Base-by-base conservation (phyloP, 2,329 filamentous ascomycete species). In the Arachnopeziza araneosa region DNA sequence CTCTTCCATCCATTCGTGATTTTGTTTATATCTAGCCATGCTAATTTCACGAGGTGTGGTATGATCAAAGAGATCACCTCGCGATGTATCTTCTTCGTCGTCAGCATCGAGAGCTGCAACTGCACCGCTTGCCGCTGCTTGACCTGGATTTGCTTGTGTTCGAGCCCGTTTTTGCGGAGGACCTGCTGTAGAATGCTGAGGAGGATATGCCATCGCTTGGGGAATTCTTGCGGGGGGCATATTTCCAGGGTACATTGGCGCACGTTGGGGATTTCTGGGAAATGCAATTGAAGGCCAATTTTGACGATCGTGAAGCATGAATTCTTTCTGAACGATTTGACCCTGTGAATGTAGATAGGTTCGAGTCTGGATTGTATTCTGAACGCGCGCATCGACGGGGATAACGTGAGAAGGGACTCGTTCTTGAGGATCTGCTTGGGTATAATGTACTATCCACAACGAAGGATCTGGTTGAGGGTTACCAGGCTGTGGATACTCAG, bases 1-100 rank as follows among this genome's bases (percentile, higher is more conserved):
- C 75, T 99, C 93, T 71, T 98, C 95, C 91, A 99, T 96, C 95
- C 93, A 98, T 73, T 96, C 91, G 70, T 99, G 93, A 69, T 99
- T 96, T 71, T 97, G 92, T 72, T 88, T 88, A 74, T 97, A 99
- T 58, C 95, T 85, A 64, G 86, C 85, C 62, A 91, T 80, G 67
- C 92, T 96, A 63, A 99, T 89, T 64, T 99, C 95, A 51, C 93
- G 84, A 2, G 93, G 93, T 0, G 91, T 93, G 63, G 97, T 79
- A 64, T 91, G 85, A 71, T 99, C 95, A 69, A 99, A 91, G 72
- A 93, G 82, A 73, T 99, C 95, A 26, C 92, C 92, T 22, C 90
- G 82, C 7, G 88, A 89, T 2, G 89, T 89, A 70, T 97, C 93
- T 73, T 98, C 93, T 55, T 96, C 91, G 60, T 97, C 93, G 57